Base-by-base conservation (phyloP, 169 alveolate species). In the Eimeria necatrix region DNA sequence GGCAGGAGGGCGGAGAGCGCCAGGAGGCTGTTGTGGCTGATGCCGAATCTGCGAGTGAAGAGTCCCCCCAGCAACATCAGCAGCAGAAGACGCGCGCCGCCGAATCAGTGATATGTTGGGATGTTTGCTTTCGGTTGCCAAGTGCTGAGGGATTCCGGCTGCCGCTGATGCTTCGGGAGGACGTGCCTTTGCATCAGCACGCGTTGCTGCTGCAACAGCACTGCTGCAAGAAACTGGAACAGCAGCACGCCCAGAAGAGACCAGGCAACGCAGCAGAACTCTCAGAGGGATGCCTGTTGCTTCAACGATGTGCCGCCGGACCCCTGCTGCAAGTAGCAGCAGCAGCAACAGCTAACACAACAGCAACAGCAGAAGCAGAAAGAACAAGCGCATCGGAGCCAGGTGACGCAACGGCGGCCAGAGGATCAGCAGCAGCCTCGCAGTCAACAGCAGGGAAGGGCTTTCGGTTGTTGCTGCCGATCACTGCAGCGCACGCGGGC, bases 401-500 rank as follows among this genome's bases (percentile, higher is more conserved):
- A 9, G 80, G 22, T n/a, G 80, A 4, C 5, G 46, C 80, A 68
- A 32, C 26, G 16, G 16, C 70, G n/a, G 70, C 16, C 16, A n/a
- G 24, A 59, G 70, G n/a, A n/a, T n/a, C 18, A 59, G 41, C 41
- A 32, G 41, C 41, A 56, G 80, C 80, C 16, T 6, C 80, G 22
- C 48, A 18, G 16, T 22, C 80, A 68, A 24, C 80, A 68, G 80
- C 49, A 68, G 80, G 46, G 32, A 68, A 18, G 48, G 80, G 80
- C 14, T 68, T 68, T 24, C 32, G 32, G 16, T 32, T 68, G 48
- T 9, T 68, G 80, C 46, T 68, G 48, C 80, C 80, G n/a, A 32
- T 68, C 48, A 68, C 80, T 68, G 80, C 80, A 68, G 80, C 80
- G n/a, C 80, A 68, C 46, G 80, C 80, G 32, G 80, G 80, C 46